Evolutionary conservation across 352 stramenopile genomes (phyloP).

Genomic region (Globisporangium takayamanum): DNA sequence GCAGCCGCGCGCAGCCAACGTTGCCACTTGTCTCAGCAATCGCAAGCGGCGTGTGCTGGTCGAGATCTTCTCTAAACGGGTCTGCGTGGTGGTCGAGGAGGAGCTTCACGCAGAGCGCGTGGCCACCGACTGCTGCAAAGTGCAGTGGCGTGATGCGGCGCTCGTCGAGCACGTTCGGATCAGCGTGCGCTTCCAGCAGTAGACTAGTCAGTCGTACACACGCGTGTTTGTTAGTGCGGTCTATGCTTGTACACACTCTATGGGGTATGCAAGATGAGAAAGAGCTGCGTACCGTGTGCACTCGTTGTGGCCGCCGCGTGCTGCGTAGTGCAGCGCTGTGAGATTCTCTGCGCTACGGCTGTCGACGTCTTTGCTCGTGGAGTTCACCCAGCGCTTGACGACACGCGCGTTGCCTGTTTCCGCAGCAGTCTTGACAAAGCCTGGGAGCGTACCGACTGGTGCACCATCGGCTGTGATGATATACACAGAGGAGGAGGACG

Average conservation of each 20-base stretch:
- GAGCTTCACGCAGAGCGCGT: slow-evolving; percentile 76
- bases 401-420: slow-evolving; percentile 72
- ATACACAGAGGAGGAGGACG: background rate
- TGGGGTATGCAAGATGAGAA: background rate
- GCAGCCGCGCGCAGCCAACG: slow-evolving; percentile 58
- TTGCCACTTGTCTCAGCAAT: slow-evolving; percentile 73
- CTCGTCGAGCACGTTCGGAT: slow-evolving; percentile 71
- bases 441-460: slow-evolving; percentile 36
- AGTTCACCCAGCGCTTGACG: slow-evolving; percentile 78
- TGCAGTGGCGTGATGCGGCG: slow-evolving; percentile 70
- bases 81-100: slow-evolving; percentile 74
- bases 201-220: slow-evolving; percentile 19
- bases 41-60: slow-evolving; percentile 59
- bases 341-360: slow-evolving; percentile 68
- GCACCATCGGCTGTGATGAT: slow-evolving; percentile 18
- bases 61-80: slow-evolving; percentile 73
- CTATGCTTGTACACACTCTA: background rate
- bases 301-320: slow-evolving; percentile 73
- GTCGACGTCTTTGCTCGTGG: slow-evolving; percentile 57
- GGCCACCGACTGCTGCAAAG: slow-evolving; percentile 57
- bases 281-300: slow-evolving; percentile 36
- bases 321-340: slow-evolving; percentile 71
- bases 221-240: background rate
- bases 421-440: slow-evolving; percentile 58
- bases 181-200: slow-evolving; percentile 45